Evolutionary conservation across 345 rosid species (phyloP).

Genomic region (Melastoma malabathricum): DNA sequence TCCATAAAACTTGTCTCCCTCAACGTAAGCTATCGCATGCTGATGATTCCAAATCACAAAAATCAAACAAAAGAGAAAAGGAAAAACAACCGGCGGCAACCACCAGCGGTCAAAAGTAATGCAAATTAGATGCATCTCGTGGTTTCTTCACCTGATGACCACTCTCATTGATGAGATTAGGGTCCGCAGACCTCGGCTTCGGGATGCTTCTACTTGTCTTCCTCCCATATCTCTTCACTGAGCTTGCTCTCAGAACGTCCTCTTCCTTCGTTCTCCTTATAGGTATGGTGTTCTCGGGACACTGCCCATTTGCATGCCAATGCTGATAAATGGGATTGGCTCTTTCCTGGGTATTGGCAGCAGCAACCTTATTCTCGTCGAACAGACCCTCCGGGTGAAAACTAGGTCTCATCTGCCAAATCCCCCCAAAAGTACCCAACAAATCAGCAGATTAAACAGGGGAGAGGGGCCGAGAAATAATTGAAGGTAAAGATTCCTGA

Average conservation of each 20-base stretch:
- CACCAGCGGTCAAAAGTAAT: conserved; percentile 4
- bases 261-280: conserved; percentile 76
- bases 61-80: conserved; percentile 9
- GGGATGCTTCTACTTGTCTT: conserved; percentile 74
- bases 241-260: conserved; percentile 89
- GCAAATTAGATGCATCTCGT: neutral
- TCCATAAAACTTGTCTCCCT: conserved; percentile 81
- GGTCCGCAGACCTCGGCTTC: conserved; percentile 80
- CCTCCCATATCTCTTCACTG: conserved; percentile 86
- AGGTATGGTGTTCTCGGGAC: conserved; percentile 71
- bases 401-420: conserved; percentile 64
- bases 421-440: neutral
- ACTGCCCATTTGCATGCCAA: conserved; percentile 71
- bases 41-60: conserved; percentile 16
- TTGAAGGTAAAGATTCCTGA: neutral
- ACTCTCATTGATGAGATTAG: conserved; percentile 64
- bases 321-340: conserved; percentile 51
- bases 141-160: conserved; percentile 65
- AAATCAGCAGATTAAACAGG: neutral
- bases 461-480: neutral
- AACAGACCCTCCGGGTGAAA: conserved; percentile 80
- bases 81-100: conserved; percentile 5
- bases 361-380: conserved; percentile 53
- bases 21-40: conserved; percentile 97
- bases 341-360: conserved; percentile 25